phyloP scores from a whole-genome alignment of 78 protist genomes.

The Cavenderia fasciculata region DNA sequence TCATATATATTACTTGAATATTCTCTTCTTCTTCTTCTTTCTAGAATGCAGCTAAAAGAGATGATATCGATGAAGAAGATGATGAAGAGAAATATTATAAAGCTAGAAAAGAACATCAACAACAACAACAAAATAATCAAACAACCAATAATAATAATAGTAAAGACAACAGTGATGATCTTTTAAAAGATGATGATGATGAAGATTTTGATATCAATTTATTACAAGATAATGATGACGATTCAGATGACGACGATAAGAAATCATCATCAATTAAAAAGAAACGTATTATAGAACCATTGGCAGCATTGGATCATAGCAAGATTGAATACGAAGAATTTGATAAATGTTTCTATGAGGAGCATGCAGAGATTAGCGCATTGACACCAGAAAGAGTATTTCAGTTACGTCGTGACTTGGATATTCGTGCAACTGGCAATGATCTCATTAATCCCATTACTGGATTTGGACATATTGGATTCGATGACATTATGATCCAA shows the following conservation, averaged over 20 bases:
- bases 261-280: background rate
- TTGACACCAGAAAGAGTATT: constrained; percentile 32
- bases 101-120: constrained; percentile 18
- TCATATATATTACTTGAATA: too few relatives aligned
- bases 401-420: constrained; percentile 40
- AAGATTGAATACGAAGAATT: constrained; percentile 67
- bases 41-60: constrained; percentile 28
- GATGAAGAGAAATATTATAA: constrained; percentile 56
- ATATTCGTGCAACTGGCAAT: constrained; percentile 31
- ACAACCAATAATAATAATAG: background rate
- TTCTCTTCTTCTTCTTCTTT: too few relatives aligned
- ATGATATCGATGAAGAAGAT: constrained; percentile 67
- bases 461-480: constrained; percentile 67
- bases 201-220: constrained; percentile 9
- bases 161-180: too few relatives aligned
- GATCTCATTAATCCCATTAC: constrained; percentile 58
- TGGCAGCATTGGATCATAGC: constrained; percentile 83
- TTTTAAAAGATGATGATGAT: too few relatives aligned
- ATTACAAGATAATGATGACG: constrained; percentile 24
- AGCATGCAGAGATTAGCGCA: constrained; percentile 4
- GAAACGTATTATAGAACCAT: constrained; percentile 68
- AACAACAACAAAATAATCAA: background rate
- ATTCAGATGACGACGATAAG: constrained; percentile 6
- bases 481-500: constrained; percentile 34
- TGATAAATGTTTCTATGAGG: constrained; percentile 82